phyloP scores from a whole-genome alignment of 108 stramenopile genomes.

The Epithemia pelagica region DNA sequence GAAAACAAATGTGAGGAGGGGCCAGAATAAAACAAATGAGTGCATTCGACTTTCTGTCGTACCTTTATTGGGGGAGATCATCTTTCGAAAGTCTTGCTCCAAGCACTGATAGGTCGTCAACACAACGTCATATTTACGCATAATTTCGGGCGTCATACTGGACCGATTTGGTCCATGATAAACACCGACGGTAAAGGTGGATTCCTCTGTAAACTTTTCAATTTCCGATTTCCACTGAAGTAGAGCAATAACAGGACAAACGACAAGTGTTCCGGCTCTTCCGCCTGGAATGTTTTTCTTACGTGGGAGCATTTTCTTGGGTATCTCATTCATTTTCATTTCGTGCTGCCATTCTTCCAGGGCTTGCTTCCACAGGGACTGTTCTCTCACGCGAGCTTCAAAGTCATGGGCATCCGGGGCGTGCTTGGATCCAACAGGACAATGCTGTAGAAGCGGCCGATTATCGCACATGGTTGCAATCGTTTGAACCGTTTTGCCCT shows the following conservation, averaged over 20 bases:
- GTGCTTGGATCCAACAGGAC: conserved; percentile 58
- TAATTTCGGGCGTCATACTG: conserved; percentile 49
- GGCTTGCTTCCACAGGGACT: conserved; percentile 53
- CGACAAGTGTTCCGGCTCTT: conserved; percentile 86
- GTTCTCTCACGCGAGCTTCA: conserved; percentile 45
- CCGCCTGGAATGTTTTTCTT: conserved; percentile 29
- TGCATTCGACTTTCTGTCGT: background rate
- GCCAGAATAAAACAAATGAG: background rate
- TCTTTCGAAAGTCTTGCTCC: conserved; percentile 90
- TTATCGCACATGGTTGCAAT: conserved; percentile 88
- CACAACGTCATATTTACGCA: conserved; percentile 88
- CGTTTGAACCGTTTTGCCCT: conserved; percentile 90
- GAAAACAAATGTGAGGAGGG: background rate
- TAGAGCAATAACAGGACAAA: conserved; percentile 94
- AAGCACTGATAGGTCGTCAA: conserved; percentile 96
- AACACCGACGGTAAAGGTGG: conserved; percentile 69
- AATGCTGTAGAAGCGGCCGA: conserved; percentile 69
- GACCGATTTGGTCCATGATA: conserved; percentile 90
- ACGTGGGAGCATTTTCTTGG: conserved; percentile 34
- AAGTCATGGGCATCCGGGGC: conserved; percentile 43
- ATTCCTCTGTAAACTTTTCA: conserved; percentile 80
- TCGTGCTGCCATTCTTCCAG: conserved; percentile 59
- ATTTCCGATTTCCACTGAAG: conserved; percentile 96
- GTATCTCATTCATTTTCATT: conserved; percentile 70
- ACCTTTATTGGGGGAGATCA: conserved; percentile 88